Evolutionary conservation across 345 rosid species (phyloP), one percentile per base, ranked within the genome.

Genomic region (Sisymbrium irio): DNA sequence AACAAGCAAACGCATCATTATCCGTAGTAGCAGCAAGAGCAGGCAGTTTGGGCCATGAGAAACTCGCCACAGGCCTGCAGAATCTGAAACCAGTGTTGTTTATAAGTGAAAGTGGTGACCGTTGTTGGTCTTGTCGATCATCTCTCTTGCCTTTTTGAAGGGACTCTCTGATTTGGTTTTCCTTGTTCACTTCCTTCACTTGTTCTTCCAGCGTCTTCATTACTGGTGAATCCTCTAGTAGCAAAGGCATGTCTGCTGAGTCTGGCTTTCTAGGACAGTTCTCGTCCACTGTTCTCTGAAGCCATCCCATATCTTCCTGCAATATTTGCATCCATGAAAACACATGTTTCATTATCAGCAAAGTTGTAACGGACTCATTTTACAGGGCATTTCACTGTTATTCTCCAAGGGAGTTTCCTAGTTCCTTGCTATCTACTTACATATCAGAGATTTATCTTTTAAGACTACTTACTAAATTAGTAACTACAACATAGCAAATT

Each of bases 11-110:
- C 20, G 85, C 80, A 7, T 82, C 84, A 56, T 62, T 56, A 58
- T 62, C 25, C 57, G 42, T 58, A 28, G 61, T 62, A 39, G n/a
- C 30, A 58, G 33, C 15, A 49, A 65, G 69, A 77, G 80, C 41
- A 65, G 73, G 62, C 80, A 72, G 79, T 81, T 77, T 81, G 30
- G 97, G 97, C 97, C 93, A 92, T 67, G 88, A 77, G 79, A 88
- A 90, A 61, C 79, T 85, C 63, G 88, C 93, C 50, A 79, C 83
- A 12, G 98, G 98, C 75, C 78, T 90, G 86, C 97, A 95, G 70
- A 92, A 77, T 71, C 84, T 85, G 85, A 95, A 92, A 49, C 92
- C 96, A 62, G 87, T 86, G 80, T 81, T 92, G 72, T 67, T 61
- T 61, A 60, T 61, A 11, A 67, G 62, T 42, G 73, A 67, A 11